Base-by-base conservation (phyloP, 495 filamentous ascomycete genomes). In the Podospora sp. region DNA sequence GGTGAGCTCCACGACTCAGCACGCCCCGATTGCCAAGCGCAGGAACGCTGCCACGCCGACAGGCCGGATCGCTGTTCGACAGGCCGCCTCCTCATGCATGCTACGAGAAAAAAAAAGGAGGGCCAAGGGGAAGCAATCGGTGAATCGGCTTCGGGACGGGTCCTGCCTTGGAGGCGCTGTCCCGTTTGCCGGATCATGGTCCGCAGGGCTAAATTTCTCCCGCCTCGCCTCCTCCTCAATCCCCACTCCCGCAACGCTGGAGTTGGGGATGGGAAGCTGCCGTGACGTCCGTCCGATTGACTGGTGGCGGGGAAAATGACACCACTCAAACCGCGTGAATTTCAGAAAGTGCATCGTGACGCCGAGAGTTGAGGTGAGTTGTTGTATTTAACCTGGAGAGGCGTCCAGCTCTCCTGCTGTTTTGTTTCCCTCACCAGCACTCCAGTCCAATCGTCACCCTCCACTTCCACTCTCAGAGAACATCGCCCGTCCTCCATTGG, bases 161-260 rank as follows among this genome's bases (percentile, higher is more conserved):
- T 61, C 16, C 56, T 59, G 26, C 56, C 18, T 55, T 11, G 52
- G 20, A 40, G 62, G 18, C 24, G 3, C 22, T 33, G 12, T 24
- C 59, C 26, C 65, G 59, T 50, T 62, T 33, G n/a, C 46, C 61
- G 49, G 56, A 56, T 56, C 35, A 49, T 50, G 26, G 33, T 53
- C 16, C 22, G 46, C 71, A 75, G 76, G 76, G 76, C 74, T 75
- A 78, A 76, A 76, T 74, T 78, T 78, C 60, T 74, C 74, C 76
- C 76, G 75, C 52, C 5, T 65, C 35, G 52, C 20, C 52, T 46
- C 53, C 60, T 62, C 60, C 52, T 56, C 52, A 21, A 57, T 57
- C 63, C 63, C 63, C 63, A 65, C 52, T 65, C 63, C 63, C 63
- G 63, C 51, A 21, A 50, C 36, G 63, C 16, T 46, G 36, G 71